A percentile compares a stretch with the other conserved stretches of the same genome.
These are phyloP conservation scores for Paecilomyces dactylethromorphus DNA, from an alignment of 2,329 filamentous ascomycete species.

Conservation along the genomic window DNA sequence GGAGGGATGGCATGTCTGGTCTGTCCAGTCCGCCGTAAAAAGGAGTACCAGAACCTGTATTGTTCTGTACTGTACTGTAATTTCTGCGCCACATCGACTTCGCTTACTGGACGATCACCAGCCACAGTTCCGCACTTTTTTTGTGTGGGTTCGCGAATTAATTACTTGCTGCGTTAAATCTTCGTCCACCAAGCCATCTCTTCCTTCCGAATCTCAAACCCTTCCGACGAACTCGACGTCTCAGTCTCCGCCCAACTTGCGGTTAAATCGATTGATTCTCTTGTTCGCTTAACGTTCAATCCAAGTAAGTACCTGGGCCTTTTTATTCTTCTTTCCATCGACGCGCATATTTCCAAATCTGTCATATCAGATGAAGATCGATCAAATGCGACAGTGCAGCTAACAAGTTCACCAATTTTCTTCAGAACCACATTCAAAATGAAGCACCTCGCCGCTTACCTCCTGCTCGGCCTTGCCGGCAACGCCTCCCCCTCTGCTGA, in stretches of 20 bases:
- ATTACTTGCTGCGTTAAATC: conserved; percentile 13
- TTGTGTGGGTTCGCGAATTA: conserved; percentile 23
- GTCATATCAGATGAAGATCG: not conserved
- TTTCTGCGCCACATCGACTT: conserved; percentile 25
- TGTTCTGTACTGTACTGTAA: no score
- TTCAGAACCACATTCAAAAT: conserved; percentile 58
- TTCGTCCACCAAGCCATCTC: conserved; percentile 20
- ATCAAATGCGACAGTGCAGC: conserved; percentile 11
- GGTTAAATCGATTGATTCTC: conserved; percentile 99
- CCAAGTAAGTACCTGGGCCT: conserved; percentile 7
- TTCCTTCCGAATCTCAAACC: conserved; percentile 19
- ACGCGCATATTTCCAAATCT: not conserved
- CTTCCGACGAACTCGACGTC: conserved; percentile 73
- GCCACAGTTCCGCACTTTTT: conserved; percentile 32
- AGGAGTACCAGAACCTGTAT: no score
- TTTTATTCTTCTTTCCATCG: conserved; percentile 15
- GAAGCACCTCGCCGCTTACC: conserved; percentile 99
- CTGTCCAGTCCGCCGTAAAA: not conserved
- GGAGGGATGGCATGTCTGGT: not conserved
- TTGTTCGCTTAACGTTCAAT: conserved; percentile 36
- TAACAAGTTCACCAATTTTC: conserved; percentile 3
- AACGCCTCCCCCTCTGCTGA: conserved; percentile 79
- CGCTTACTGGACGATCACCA: conserved; percentile 28
- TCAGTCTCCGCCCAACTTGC: conserved; percentile 97
- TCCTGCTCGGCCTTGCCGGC: conserved; percentile 90